Conservation (phyloP, 768 basidiomycete genomes). For the Hygrocybe punicea region DNA sequence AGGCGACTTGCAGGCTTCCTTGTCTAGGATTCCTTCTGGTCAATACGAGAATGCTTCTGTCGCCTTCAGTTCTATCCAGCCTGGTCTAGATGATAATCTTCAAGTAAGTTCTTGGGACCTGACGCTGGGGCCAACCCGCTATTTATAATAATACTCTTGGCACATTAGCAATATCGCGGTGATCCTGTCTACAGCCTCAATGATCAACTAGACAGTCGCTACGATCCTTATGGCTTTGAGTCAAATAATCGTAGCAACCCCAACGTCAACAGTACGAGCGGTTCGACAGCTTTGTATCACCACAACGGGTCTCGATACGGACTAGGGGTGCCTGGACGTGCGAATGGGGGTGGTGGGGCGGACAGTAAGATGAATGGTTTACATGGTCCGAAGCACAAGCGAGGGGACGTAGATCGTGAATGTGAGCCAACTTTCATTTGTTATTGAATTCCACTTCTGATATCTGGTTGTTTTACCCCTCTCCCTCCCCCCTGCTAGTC, state of each 20-base stretch:
- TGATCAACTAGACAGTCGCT: conserved; percentile 52
- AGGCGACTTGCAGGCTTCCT: conserved; percentile 63
- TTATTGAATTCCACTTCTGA: too few relatives aligned
- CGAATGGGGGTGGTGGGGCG: conserved; percentile 43
- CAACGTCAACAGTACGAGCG: conserved; percentile 42
- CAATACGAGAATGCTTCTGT: conserved; percentile 56
- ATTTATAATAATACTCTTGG: background rate
- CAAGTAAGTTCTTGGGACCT: conserved; percentile 40
- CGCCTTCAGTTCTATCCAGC: conserved; percentile 52
- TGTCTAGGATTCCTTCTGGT: conserved; percentile 61
- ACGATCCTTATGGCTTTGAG: conserved; percentile 59
- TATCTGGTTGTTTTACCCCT: too few relatives aligned
- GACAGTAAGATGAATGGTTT: conserved; percentile 86
- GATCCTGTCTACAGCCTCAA: conserved; percentile 55
- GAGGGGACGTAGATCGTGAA: conserved; percentile 88
- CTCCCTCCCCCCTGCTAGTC: conserved; percentile 52
- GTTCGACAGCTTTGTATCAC: conserved; percentile 75
- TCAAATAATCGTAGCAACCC: conserved; percentile 37
- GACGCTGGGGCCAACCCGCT: background rate
- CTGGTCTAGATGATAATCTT: conserved; percentile 49
- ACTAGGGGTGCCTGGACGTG: conserved; percentile 55
- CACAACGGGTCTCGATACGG: conserved; percentile 78
- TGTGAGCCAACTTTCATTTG: conserved; percentile 53
- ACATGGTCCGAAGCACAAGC: conserved; percentile 91
- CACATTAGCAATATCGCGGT: conserved; percentile 49